These are phyloP conservation scores for Aspergillus piperis DNA, from an alignment of 2,329 filamentous ascomycete genomes.

Conservation along the genomic window DNA sequence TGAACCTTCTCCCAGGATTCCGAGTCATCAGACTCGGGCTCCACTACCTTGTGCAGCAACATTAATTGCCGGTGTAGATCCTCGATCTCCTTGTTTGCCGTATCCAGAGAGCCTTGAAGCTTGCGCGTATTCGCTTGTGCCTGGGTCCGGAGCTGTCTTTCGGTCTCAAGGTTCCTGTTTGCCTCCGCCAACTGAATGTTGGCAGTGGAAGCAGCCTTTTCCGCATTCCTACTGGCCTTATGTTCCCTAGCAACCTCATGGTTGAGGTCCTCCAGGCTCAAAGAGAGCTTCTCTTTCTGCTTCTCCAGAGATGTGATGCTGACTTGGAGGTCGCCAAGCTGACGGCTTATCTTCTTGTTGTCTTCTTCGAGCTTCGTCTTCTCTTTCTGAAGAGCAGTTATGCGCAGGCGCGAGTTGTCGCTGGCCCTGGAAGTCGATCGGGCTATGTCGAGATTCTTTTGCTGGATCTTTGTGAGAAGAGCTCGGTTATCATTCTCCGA, in stretches of 20 bases:
- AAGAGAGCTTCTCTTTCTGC: constrained; percentile 86
- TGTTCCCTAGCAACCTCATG: constrained; percentile 89
- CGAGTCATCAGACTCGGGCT: constrained; percentile 70
- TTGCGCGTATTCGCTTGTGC: constrained; percentile 83
- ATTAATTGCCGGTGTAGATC: constrained; percentile 80
- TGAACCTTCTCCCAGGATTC: constrained; percentile 68
- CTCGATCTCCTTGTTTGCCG: constrained; percentile 75
- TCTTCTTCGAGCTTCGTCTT: constrained; percentile 82
- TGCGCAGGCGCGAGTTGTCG: constrained; percentile 76
- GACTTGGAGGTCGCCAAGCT: constrained; percentile 82
- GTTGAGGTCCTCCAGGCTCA: constrained; percentile 86
- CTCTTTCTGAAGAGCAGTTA: constrained; percentile 75
- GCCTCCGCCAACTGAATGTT: constrained; percentile 83
- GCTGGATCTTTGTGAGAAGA: constrained; percentile 94
- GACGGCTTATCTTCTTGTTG: constrained; percentile 75
- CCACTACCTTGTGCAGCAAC: constrained; percentile 80
- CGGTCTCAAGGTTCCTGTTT: constrained; percentile 86
- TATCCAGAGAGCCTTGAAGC: constrained; percentile 75
- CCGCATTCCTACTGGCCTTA: constrained; percentile 84
- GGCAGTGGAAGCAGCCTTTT: constrained; percentile 79
- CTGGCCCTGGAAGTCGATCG: constrained; percentile 82
- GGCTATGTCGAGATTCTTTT: constrained; percentile 95
- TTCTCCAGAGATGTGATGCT: constrained; percentile 84
- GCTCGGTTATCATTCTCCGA: constrained; percentile 96
- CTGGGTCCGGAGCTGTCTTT: constrained; percentile 80